Evolutionary conservation across 1,284 basidiomycete genomes (phyloP).

Genomic region (Lentinula novae-zelandiae): DNA sequence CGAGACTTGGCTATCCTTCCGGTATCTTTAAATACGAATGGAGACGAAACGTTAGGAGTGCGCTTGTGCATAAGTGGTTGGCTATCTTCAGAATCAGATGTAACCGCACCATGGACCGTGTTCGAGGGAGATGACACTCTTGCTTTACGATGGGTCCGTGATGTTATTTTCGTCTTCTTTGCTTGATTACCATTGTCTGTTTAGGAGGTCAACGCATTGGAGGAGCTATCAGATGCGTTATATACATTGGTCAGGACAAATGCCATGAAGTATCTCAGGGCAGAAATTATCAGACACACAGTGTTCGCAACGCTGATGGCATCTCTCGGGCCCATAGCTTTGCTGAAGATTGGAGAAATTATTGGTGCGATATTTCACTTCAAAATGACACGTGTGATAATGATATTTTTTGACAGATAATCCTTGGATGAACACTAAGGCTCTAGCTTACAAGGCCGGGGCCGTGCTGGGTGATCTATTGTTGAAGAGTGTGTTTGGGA

Average conservation of each 20-base stretch:
- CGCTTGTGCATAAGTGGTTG: conserved; percentile 57
- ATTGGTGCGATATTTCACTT: conserved; percentile 35
- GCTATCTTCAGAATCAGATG: conserved; percentile 41
- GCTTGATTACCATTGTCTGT: background rate
- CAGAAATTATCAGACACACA: conserved; percentile 47
- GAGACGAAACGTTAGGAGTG: conserved; percentile 46
- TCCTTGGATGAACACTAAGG: conserved; percentile 55
- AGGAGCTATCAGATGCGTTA: conserved; percentile 47
- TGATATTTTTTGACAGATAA: conserved; percentile 36
- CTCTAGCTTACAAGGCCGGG: conserved; percentile 52
- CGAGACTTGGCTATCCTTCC: conserved; percentile 51
- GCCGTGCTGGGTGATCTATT: conserved; percentile 51
- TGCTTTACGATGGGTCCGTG: conserved; percentile 54
- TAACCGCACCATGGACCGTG: conserved; percentile 50
- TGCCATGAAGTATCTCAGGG: conserved; percentile 47
- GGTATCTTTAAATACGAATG: conserved; percentile 26
- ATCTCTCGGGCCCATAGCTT: conserved; percentile 49
- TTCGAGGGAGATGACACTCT: conserved; percentile 52
- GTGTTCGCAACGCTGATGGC: conserved; percentile 46
- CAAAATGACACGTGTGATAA: background rate
- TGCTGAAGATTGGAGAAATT: conserved; percentile 50
- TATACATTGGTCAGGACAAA: conserved; percentile 42
- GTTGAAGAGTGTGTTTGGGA: conserved; percentile 50
- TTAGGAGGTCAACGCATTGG: conserved; percentile 54
- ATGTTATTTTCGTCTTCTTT: background rate